Base-by-base conservation (phyloP, 2,329 filamentous ascomycete species). In the Ophiocordyceps camponoti-floridani region DNA sequence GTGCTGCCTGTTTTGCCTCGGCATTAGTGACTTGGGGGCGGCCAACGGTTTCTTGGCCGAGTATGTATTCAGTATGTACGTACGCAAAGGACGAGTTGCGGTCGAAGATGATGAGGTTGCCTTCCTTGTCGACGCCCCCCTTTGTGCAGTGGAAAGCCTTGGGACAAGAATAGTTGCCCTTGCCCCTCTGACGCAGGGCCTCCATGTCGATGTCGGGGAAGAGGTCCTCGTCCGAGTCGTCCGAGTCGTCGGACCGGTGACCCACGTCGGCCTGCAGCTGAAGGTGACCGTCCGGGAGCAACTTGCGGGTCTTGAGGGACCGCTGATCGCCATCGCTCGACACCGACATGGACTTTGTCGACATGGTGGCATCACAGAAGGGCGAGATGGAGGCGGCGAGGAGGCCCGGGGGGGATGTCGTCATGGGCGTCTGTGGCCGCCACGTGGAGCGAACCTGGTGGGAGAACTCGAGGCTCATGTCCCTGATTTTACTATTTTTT, bases 11-110 rank as follows among this genome's bases (percentile, higher is more conserved):
- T 47, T 44, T 40, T 41, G 4, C 19, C 38, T 19, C 13, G 38
- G n/a, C n/a, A n/a, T n/a, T n/a, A n/a, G n/a, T n/a, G n/a, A n/a
- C n/a, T n/a, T n/a, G n/a, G n/a, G n/a, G n/a, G n/a, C n/a, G 19
- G 38, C 38, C 38, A 31, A 41, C 19, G 19, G n/a, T n/a, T n/a
- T n/a, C n/a, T n/a, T n/a, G n/a, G n/a, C n/a, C n/a, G n/a, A n/a
- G n/a, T n/a, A n/a, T n/a, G n/a, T n/a, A n/a, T n/a, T n/a, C n/a
- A n/a, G n/a, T n/a, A n/a, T n/a, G n/a, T 19, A 53, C 52, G 46
- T 57, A 64, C 59, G 56, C 58, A 53, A 63, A 65, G 45, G 61
- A 62, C 45, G 63, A 66, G 48, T 66, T 64, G 43, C 63, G 59
- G 48, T 63, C 61, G 51, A 66, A 66, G 41, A 60, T 47, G 31